phyloP scores from a whole-genome alignment of 352 stramenopile genomes.

The Globisporangium heterothallicum region DNA sequence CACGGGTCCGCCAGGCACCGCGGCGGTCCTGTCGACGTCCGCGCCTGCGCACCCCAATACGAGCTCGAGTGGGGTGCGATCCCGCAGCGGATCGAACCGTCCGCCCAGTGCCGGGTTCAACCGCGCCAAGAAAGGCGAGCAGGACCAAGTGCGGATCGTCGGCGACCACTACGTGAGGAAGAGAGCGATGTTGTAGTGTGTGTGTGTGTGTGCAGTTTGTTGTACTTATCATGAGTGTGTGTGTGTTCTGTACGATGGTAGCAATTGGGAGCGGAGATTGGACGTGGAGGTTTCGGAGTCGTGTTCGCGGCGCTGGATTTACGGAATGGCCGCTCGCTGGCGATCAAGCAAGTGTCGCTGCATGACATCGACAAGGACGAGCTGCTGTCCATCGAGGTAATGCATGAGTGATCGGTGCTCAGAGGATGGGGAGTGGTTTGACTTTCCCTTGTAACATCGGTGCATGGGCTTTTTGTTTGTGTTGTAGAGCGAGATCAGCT shows the following conservation, averaged over 20 bases:
- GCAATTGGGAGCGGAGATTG: constrained; percentile 90
- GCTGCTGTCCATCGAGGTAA: constrained; percentile 71
- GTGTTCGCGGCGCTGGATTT: constrained; percentile 88
- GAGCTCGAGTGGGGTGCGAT: constrained; percentile 3
- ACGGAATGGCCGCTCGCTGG: constrained; percentile 75
- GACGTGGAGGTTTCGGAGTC: constrained; percentile 86
- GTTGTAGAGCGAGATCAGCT: constrained; percentile 80
- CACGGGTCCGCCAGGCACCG: no score
- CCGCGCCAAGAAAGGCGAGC: constrained; percentile 18
- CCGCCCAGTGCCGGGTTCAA: background rate
- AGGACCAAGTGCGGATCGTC: constrained; percentile 65
- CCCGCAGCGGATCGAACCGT: constrained; percentile 11
- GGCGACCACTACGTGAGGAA: constrained; percentile 64
- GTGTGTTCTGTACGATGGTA: constrained; percentile 18
- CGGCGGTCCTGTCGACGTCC: background rate
- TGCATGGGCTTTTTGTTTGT: background rate
- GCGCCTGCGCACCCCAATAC: background rate
- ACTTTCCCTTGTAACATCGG: no score
- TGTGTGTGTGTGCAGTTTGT: background rate
- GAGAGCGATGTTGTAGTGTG: background rate
- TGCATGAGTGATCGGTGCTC: no score
- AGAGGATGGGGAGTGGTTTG: no score
- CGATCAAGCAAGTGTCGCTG: constrained; percentile 85
- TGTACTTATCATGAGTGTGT: background rate
- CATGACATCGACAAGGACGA: constrained; percentile 83